Conservation (phyloP, 179 eudicot species). For the Pouteria campechiana region DNA sequence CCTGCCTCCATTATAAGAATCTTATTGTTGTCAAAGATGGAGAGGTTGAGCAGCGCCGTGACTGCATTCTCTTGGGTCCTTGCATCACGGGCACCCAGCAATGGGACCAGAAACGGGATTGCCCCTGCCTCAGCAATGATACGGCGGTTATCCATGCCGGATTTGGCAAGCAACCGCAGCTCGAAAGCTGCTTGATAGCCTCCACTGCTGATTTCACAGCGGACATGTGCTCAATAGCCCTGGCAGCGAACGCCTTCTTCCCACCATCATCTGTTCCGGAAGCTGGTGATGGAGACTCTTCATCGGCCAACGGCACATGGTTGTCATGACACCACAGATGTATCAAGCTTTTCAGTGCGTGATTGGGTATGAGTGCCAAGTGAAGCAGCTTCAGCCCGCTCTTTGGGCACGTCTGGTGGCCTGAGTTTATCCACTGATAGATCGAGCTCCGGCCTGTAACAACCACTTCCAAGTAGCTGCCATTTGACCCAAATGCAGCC, state of each 20-base stretch:
- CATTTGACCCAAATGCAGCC: too few species aligned
- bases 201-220: slow-evolving; percentile 24
- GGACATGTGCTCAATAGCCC: slow-evolving; percentile 27
- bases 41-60: slow-evolving; percentile 56
- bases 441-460: slow-evolving; percentile 42
- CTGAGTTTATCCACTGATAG: slow-evolving; percentile 51
- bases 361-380: slow-evolving; percentile 51
- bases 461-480: too few species aligned
- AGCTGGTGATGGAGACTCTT: slow-evolving; percentile 15
- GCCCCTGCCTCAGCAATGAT: slow-evolving; percentile 53
- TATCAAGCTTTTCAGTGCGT: slow-evolving; percentile 38
- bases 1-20: slow-evolving; percentile 39
- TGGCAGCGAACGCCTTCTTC: slow-evolving; percentile 18
- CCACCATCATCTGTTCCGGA: slow-evolving; percentile 15
- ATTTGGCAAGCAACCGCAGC: slow-evolving; percentile 53
- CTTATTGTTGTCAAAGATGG: slow-evolving; percentile 44
- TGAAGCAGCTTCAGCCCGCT: slow-evolving; percentile 50
- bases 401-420: slow-evolving; percentile 50
- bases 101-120: slow-evolving; percentile 42
- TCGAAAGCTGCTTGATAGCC: slow-evolving; percentile 52
- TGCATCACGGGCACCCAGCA: slow-evolving; percentile 33
- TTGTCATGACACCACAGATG: slow-evolving; percentile 52
- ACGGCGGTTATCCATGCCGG: slow-evolving; percentile 44
- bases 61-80: slow-evolving; percentile 52
- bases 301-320: slow-evolving; percentile 20